phyloP scores from a whole-genome alignment of 306 rosid species.

The Rosa rugosa region DNA sequence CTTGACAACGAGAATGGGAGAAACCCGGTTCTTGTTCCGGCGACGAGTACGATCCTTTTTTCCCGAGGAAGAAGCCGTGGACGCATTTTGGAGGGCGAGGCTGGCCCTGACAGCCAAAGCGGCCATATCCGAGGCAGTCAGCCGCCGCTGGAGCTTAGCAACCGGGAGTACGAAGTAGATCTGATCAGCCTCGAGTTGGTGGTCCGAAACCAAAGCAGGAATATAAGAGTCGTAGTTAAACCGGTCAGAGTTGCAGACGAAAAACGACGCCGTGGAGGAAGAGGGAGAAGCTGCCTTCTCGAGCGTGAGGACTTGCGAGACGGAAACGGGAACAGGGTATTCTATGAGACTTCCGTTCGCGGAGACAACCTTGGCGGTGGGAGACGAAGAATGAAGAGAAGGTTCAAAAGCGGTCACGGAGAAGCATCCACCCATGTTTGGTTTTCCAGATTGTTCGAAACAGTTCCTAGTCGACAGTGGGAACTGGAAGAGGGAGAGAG shows the following conservation, averaged over 20 bases:
- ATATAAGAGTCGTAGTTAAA: conserved; percentile 31
- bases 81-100: conserved; percentile 34
- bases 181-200: conserved; percentile 30
- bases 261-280: not conserved
- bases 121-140: conserved; percentile 50
- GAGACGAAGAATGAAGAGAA: not conserved
- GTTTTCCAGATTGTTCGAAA: not conserved
- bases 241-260: conserved; percentile 44
- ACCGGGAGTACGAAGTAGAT: conserved; percentile 49
- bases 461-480: not conserved
- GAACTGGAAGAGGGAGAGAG: not conserved
- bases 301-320: conserved; percentile 36
- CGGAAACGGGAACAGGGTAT: conserved; percentile 37
- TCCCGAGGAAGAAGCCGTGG: too few species aligned
- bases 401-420: conserved; percentile 11
- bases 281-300: conserved; percentile 16
- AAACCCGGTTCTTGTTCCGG: conserved; percentile 41
- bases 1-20: conserved; percentile 23
- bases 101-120: conserved; percentile 53
- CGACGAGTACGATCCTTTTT: not conserved
- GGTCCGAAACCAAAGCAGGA: conserved; percentile 26
- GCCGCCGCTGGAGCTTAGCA: conserved; percentile 19
- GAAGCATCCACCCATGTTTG: conserved; percentile 39
- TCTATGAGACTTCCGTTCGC: conserved; percentile 26
- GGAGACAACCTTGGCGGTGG: conserved; percentile 35